Conservation (phyloP, 2,329 filamentous ascomycete genomes). For the Talaromyces pinophilus region DNA sequence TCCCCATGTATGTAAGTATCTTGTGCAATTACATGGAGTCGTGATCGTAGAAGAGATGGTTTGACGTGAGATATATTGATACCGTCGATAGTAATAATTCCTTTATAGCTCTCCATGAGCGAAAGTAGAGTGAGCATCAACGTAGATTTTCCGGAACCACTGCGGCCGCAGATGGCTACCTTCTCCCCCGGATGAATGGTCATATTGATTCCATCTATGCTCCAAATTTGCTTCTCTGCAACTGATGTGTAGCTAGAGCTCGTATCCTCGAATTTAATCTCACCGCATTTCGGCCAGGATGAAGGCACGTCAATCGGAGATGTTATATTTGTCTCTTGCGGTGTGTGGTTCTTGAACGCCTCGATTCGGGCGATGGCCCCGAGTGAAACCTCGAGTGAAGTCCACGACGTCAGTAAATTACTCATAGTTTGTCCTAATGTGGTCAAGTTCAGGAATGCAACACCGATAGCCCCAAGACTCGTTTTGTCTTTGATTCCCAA, state of each 20-base stretch:
- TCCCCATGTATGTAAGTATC: conserved; percentile 8
- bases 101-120: background rate
- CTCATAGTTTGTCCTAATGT: conserved; percentile 54
- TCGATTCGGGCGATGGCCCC: conserved; percentile 59
- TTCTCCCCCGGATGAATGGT: conserved; percentile 6
- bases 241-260: background rate
- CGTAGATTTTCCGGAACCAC: conserved; percentile 12
- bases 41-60: background rate
- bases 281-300: background rate
- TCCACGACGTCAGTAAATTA: conserved; percentile 55
- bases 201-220: background rate
- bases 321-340: background rate
- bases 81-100: background rate
- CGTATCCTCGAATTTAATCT: background rate
- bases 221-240: background rate
- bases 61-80: conserved; percentile 2
- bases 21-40: conserved; percentile 9
- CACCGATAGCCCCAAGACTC: conserved; percentile 1
- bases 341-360: conserved; percentile 49
- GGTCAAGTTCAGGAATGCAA: conserved; percentile 7
- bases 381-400: conserved; percentile 58
- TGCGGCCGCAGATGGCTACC: conserved; percentile 10
- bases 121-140: conserved; percentile 6
- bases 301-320: background rate
- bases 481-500: conserved; percentile 3